A percentile compares a stretch with the other conserved stretches of the same genome.
Conservation (phyloP, 805 yeast species). For the Ogataea methylovora region DNA sequence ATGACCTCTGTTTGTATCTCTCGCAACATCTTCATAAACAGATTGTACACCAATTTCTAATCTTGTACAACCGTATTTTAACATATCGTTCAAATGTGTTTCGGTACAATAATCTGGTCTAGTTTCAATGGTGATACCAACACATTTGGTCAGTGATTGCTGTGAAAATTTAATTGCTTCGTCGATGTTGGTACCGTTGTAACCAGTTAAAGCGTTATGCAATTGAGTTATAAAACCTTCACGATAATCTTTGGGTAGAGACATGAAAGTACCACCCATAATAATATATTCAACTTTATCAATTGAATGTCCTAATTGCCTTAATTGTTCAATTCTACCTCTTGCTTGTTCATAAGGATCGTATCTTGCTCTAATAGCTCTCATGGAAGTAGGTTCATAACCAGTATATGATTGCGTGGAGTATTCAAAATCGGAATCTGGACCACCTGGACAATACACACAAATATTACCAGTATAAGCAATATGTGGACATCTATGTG, state of each 20-base stretch:
- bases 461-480: conserved; percentile 98
- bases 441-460: conserved; percentile 99
- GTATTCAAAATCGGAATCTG: conserved; percentile 96
- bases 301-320: conserved; percentile 92
- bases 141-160: conserved; percentile 93
- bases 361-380: conserved; percentile 97
- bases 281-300: conserved; percentile 96
- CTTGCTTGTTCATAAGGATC: conserved; percentile 98
- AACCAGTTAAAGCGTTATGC: conserved; percentile 94
- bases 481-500: conserved; percentile 98
- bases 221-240: conserved; percentile 83
- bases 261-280: conserved; percentile 99
- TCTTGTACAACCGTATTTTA: conserved; percentile 93
- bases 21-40: conserved; percentile 95
- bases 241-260: conserved; percentile 81
- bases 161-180: conserved; percentile 90
- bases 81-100: conserved; percentile 92
- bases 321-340: conserved; percentile 92
- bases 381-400: conserved; percentile 97
- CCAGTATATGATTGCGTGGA: conserved; percentile 98
- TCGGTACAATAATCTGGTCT: conserved; percentile 98
- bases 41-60: conserved; percentile 96
- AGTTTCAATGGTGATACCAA: conserved; percentile 96
- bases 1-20: conserved; percentile 97
- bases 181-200: conserved; percentile 76